Percentiles rank a stretch among this genome's conserved stretches.
These are phyloP conservation scores for Naegleria lovaniensis DNA, from an alignment of 208 protist species.

Conservation along the genomic window DNA sequence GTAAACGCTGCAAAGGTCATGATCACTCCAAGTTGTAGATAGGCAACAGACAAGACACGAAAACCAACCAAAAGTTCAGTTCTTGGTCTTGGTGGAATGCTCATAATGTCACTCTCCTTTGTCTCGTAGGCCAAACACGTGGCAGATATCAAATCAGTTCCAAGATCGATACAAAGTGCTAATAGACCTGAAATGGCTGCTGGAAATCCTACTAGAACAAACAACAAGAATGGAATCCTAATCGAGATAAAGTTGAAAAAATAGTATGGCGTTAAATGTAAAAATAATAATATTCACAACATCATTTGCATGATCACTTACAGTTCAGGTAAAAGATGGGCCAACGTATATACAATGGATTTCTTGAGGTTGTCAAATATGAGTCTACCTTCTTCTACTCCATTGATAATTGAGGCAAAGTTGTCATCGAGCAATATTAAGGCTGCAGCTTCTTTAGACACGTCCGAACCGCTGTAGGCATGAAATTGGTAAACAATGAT, in stretches of 20 bases:
- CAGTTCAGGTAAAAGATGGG: slow-evolving; percentile 58
- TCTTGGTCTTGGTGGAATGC: slow-evolving; percentile 45
- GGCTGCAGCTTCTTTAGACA: slow-evolving; percentile 60
- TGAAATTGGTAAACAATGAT: too few relatives aligned
- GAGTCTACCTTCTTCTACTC: slow-evolving; percentile 69
- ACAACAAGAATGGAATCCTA: slow-evolving; percentile 51
- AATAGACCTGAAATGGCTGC: slow-evolving; percentile 53
- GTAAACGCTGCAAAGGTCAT: slow-evolving; percentile 54
- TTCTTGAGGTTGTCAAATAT: slow-evolving; percentile 85
- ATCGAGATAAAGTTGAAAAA: too few relatives aligned
- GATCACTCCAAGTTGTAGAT: slow-evolving; percentile 58
- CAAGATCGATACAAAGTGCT: slow-evolving; percentile 66
- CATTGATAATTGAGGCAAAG: slow-evolving; percentile 74
- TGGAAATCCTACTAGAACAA: slow-evolving; percentile 52
- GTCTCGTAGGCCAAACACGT: slow-evolving; percentile 55
- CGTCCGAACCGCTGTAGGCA: slow-evolving; percentile 47
- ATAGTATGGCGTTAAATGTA: too few relatives aligned
- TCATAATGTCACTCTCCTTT: slow-evolving; percentile 64
- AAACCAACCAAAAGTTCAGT: slow-evolving; percentile 56
- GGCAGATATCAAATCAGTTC: slow-evolving; percentile 58
- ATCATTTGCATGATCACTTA: background rate
- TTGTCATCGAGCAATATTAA: slow-evolving; percentile 80
- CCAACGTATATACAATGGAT: slow-evolving; percentile 69
- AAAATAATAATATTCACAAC: too few relatives aligned
- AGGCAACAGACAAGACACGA: slow-evolving; percentile 53